These are phyloP conservation scores for Naganishia randhawae DNA, from an alignment of 768 basidiomycete species.

Conservation along the genomic window DNA sequence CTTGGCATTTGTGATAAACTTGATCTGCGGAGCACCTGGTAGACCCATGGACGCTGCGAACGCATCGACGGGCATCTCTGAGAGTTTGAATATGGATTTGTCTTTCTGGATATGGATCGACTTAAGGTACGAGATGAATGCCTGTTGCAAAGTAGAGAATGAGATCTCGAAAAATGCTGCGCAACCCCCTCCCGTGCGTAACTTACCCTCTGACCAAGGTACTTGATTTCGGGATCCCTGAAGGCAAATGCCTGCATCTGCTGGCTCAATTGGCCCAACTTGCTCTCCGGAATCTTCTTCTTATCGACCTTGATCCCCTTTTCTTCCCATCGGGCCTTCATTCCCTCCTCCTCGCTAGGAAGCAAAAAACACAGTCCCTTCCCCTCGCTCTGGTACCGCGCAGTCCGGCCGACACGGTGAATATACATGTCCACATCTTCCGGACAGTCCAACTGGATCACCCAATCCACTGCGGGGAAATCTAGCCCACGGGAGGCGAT, in stretches of 20 bases:
- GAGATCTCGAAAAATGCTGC: background rate
- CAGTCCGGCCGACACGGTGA: slow-evolving; percentile 92
- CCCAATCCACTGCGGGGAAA: slow-evolving; percentile 96
- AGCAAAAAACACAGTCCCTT: slow-evolving; percentile 75
- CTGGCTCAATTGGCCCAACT: slow-evolving; percentile 76
- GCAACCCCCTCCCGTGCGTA: background rate
- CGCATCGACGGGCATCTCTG: slow-evolving; percentile 71
- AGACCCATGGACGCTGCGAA: slow-evolving; percentile 87
- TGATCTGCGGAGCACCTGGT: slow-evolving; percentile 92
- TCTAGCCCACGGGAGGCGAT: slow-evolving; percentile 93
- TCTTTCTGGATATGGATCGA: slow-evolving; percentile 90
- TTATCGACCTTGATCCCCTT: slow-evolving; percentile 66
- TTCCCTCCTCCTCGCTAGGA: slow-evolving; percentile 91
- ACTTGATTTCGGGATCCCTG: slow-evolving; percentile 94
- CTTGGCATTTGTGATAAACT: slow-evolving; percentile 65
- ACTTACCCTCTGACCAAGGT: slow-evolving; percentile 84
- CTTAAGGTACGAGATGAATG: slow-evolving; percentile 91
- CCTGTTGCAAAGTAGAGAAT: slow-evolving; percentile 54
- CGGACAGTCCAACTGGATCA: slow-evolving; percentile 88
- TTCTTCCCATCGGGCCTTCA: slow-evolving; percentile 65
- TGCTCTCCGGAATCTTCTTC: slow-evolving; percentile 84
- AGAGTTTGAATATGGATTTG: slow-evolving; percentile 84
- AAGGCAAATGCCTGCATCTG: slow-evolving; percentile 90
- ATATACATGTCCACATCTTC: slow-evolving; percentile 98
- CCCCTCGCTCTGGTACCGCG: slow-evolving; percentile 84